Percentiles rank a stretch among this genome's conserved stretches.
These are phyloP conservation scores for Botryotinia calthae DNA, from an alignment of 2,329 filamentous ascomycete species.

Conservation along the genomic window DNA sequence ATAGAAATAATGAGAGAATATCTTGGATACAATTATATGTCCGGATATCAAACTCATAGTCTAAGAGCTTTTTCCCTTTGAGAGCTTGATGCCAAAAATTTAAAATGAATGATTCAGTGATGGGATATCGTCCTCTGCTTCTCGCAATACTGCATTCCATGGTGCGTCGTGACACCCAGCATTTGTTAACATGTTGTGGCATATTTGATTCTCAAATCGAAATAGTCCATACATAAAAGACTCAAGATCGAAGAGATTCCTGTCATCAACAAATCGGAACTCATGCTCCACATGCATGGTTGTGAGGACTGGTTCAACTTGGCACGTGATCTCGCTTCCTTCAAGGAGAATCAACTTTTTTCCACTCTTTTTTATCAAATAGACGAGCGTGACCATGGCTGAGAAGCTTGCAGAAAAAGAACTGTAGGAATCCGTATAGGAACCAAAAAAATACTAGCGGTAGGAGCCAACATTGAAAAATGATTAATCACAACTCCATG, in stretches of 20 bases:
- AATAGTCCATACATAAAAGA: neutral
- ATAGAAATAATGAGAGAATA: fast-evolving
- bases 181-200: neutral
- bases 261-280: no score
- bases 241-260: neutral
- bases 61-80: no score
- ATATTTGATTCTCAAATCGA: neutral
- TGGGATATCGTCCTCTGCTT: neutral
- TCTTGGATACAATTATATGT: neutral
- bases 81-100: no score
- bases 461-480: neutral
- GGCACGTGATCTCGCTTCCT: neutral
- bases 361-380: neutral
- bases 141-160: neutral
- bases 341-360: neutral
- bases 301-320: neutral
- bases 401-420: no score
- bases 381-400: no score
- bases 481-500: neutral
- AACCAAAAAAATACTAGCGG: neutral
- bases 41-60: no score
- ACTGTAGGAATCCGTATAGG: fast-evolving
- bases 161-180: neutral
- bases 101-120: no score
- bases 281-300: no score